Percentiles rank a stretch among this genome's conserved stretches.
These are phyloP conservation scores for Earliella scabrosa DNA, from an alignment of 1,284 basidiomycete species.

Conservation along the genomic window DNA sequence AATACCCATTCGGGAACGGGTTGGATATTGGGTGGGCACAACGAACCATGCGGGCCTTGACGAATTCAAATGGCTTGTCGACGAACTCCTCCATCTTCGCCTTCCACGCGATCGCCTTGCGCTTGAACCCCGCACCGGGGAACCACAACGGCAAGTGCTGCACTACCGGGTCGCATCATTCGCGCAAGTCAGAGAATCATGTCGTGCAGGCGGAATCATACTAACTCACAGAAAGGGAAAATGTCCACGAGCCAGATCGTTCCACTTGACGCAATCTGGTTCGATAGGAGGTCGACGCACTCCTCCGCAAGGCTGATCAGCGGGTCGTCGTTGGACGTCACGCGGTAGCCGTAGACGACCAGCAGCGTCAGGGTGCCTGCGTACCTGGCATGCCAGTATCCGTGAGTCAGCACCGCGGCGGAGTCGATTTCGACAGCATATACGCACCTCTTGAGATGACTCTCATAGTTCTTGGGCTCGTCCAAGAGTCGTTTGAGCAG, in stretches of 20 bases:
- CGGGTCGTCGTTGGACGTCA: constrained; percentile 52
- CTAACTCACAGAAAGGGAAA: constrained; percentile 44
- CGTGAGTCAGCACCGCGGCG: background rate
- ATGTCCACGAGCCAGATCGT: constrained; percentile 74
- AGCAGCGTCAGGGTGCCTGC: constrained; percentile 63
- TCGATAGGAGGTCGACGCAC: constrained; percentile 56
- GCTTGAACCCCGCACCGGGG: constrained; percentile 39
- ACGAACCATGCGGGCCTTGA: constrained; percentile 55
- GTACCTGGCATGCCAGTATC: constrained; percentile 40
- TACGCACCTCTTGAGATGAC: constrained; percentile 31
- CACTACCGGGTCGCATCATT: too few species aligned
- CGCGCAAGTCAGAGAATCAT: background rate
- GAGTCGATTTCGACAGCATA: background rate
- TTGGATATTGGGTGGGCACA: constrained; percentile 24
- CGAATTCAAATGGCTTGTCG: constrained; percentile 62
- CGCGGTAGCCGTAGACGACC: constrained; percentile 67
- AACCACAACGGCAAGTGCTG: constrained; percentile 37
- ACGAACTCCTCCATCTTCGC: constrained; percentile 68
- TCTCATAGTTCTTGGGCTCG: constrained; percentile 34
- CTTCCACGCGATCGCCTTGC: constrained; percentile 62
- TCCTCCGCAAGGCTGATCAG: constrained; percentile 65
- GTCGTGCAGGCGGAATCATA: too few species aligned
- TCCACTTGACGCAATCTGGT: constrained; percentile 61
- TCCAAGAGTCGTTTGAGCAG: constrained; percentile 35
- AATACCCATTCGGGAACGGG: background rate